Base-by-base conservation (phyloP, 139 green algal genomes). In the Picochlorum sp. region DNA sequence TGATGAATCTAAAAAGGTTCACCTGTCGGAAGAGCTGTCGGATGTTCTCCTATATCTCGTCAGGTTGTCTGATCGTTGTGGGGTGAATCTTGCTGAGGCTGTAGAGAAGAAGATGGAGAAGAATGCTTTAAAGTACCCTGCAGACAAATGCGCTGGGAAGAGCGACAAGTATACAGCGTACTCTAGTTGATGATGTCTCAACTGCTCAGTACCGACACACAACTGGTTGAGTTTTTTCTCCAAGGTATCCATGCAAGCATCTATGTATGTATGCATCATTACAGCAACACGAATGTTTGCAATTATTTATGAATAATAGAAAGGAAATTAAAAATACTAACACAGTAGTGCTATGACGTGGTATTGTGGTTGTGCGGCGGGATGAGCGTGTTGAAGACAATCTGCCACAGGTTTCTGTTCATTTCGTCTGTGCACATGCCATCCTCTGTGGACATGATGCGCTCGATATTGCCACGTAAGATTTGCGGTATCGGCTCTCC, bases 1-100 rank as follows among this genome's bases (percentile, higher is more conserved):
- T 44, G 55, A 25, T 0, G 3, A 18, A 6, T 40, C 63, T 10
- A 82, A 92, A 56, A 54, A 59, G 25, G 26, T 57, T 33, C 72
- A 85, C 33, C 54, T 90, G 2, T 79, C 57, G 2, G 77, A 93
- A 59, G 82, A 89, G 64, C 43, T 94, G 20, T 70, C 77, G 5
- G 85, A 91, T 50, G 78, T 89, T 36, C 70, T 89, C 47, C 68
- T 91, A 39, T 89, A 91, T 50, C 45, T 91, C 22, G 33, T 90
- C 16, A 58, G 81, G 0, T 52, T 90, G 28, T 63, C 81, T 4
- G 84, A 92, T 50, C 43, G 71, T 26, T 92, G 84, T 55, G 75
- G 63, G 5, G 51, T 90, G 2, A 79, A 92, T 63, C 72, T 92
- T 33, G 74, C 50, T 0, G 25, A 36, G 3, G 83, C 81, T 1